These are phyloP conservation scores for Globisporangium mamillatum DNA, from an alignment of 352 stramenopile genomes.

Conservation along the genomic window DNA sequence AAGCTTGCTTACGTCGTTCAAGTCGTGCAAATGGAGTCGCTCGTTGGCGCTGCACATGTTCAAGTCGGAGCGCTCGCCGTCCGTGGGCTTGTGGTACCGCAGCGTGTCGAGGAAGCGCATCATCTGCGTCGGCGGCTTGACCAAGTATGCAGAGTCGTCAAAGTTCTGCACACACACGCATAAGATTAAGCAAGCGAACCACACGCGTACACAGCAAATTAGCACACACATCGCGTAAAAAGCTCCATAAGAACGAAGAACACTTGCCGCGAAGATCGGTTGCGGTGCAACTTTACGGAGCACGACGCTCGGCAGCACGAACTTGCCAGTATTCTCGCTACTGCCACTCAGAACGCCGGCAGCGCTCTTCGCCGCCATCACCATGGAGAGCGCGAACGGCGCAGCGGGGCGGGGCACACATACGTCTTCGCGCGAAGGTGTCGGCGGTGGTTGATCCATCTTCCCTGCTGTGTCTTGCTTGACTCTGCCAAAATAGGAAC, in stretches of 20 bases:
- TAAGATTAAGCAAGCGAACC: background rate
- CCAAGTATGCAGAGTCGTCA: conserved; percentile 58
- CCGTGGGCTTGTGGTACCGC: conserved; percentile 84
- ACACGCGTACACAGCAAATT: conserved; percentile 1
- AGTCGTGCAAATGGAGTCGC: conserved; percentile 65
- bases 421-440: background rate
- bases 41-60: conserved; percentile 76
- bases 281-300: conserved; percentile 68
- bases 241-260: background rate
- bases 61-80: conserved; percentile 57
- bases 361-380: conserved; percentile 16
- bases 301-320: conserved; percentile 46
- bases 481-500: background rate
- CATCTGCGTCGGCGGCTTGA: conserved; percentile 75
- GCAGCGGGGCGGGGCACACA: conserved; percentile 21
- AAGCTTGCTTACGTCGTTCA: conserved; percentile 59
- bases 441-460: conserved; percentile 12
- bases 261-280: conserved; percentile 71
- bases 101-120: conserved; percentile 80
- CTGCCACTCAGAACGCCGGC: background rate
- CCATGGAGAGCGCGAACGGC: conserved; percentile 40
- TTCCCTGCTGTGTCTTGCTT: background rate
- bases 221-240: background rate
- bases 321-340: conserved; percentile 19
- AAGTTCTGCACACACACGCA: conserved; percentile 46